These are phyloP conservation scores for Tephrocybe sp. DNA, from an alignment of 768 basidiomycete species.

Conservation along the genomic window DNA sequence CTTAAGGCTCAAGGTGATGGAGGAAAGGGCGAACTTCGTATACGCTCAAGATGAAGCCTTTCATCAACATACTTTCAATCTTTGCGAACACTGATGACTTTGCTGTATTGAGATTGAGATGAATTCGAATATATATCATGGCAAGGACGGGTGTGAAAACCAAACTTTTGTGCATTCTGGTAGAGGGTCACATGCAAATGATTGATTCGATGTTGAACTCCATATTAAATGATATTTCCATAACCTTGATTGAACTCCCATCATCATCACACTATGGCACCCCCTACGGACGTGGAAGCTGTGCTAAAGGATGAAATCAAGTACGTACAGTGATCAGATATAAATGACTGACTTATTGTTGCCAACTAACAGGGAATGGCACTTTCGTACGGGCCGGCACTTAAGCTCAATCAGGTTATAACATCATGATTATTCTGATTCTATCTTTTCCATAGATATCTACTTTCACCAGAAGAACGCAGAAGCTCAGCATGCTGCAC, in stretches of 20 bases:
- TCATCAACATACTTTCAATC: constrained; percentile 9
- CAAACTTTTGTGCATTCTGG: no score
- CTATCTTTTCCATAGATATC: constrained; percentile 48
- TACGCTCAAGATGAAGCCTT: constrained; percentile 7
- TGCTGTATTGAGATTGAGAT: no score
- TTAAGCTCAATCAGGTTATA: constrained; percentile 19
- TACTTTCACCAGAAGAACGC: constrained; percentile 73
- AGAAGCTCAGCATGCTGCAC: constrained; percentile 59
- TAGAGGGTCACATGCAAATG: no score
- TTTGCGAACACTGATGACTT: constrained; percentile 24
- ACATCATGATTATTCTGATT: neutral
- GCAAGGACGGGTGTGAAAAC: no score
- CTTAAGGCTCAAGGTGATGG: constrained; percentile 23
- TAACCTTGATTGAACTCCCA: neutral
- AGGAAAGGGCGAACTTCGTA: constrained; percentile 23
- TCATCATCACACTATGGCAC: constrained; percentile 10
- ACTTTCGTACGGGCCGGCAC: constrained; percentile 56
- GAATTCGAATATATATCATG: no score
- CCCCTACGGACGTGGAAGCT: constrained; percentile 46
- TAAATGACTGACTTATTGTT: neutral
- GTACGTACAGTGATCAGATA: constrained; percentile 29
- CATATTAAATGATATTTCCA: no score
- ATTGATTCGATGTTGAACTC: no score
- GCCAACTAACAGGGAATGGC: constrained; percentile 60
- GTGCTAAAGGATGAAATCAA: constrained; percentile 64